Conservation (phyloP, 306 rosid genomes). For the Boehmeria nivea region DNA sequence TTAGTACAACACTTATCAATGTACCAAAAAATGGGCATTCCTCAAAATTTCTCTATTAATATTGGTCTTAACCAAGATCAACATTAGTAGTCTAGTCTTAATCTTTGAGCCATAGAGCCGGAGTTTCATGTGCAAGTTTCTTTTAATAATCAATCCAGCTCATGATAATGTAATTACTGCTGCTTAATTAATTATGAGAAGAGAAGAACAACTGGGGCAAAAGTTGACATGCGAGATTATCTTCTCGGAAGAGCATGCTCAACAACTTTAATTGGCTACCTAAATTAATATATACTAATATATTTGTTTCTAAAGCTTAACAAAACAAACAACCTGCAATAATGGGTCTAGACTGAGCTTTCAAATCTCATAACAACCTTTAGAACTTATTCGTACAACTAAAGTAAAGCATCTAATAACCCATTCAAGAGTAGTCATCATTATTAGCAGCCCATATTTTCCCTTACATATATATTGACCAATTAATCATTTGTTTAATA, state of each 20-base stretch:
- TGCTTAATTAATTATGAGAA: too few relatives aligned
- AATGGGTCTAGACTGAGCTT: neutral
- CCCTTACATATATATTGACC: neutral
- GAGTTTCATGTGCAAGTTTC: too few relatives aligned
- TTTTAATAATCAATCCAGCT: too few relatives aligned
- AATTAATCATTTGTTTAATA: neutral
- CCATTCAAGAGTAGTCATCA: neutral
- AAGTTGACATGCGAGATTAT: neutral
- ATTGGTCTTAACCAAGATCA: too few relatives aligned
- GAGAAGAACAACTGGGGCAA: neutral
- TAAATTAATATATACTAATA: neutral
- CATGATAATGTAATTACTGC: too few relatives aligned
- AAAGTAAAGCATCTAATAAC: neutral
- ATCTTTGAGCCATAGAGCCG: too few relatives aligned
- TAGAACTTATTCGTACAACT: neutral
- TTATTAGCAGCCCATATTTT: neutral
- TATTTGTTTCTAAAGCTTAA: neutral
- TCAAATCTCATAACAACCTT: constrained; percentile 1
- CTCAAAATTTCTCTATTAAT: too few relatives aligned
- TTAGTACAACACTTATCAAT: too few relatives aligned
- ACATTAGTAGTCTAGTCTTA: too few relatives aligned
- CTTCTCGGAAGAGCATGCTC: neutral
- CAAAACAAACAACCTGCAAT: constrained; percentile 4
- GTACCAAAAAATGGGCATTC: too few relatives aligned
- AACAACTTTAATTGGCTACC: neutral